Evolutionary conservation across 2,329 filamentous ascomycete genomes (phyloP).

Genomic region (Botrytis byssoidea): DNA sequence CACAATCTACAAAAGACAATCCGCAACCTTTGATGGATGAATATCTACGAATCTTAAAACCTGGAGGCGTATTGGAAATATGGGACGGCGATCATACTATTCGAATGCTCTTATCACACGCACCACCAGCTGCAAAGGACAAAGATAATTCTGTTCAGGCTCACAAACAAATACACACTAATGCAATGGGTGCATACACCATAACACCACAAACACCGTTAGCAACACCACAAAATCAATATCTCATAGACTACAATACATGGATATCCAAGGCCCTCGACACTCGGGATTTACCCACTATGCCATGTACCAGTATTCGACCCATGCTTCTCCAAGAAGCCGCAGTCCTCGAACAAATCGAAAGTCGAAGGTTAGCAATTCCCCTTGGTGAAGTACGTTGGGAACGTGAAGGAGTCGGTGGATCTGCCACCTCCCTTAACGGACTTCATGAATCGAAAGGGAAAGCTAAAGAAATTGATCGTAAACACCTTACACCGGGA

Average conservation of each 20-base stretch:
- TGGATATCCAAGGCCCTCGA: slow-evolving; percentile 80
- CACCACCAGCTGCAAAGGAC: slow-evolving; percentile 47
- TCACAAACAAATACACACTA: slow-evolving; percentile 62
- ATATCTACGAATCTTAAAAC: slow-evolving; percentile 70
- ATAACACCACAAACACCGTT: slow-evolving; percentile 83
- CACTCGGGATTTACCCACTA: slow-evolving; percentile 63
- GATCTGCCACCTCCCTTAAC: slow-evolving; percentile 59
- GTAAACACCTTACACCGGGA: slow-evolving; percentile 46
- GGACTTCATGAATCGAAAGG: slow-evolving; percentile 45
- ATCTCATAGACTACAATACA: slow-evolving; percentile 75
- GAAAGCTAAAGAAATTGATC: slow-evolving; percentile 35
- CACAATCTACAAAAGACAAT: slow-evolving; percentile 51
- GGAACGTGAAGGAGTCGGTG: slow-evolving; percentile 74
- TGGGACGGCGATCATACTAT: slow-evolving; percentile 89
- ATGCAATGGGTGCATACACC: slow-evolving; percentile 74
- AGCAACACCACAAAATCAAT: slow-evolving; percentile 76
- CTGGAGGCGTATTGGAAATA: slow-evolving; percentile 77
- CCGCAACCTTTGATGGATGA: slow-evolving; percentile 64
- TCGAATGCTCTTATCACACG: slow-evolving; percentile 77
- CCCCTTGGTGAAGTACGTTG: slow-evolving; percentile 81
- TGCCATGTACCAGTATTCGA: slow-evolving; percentile 76
- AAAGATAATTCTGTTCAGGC: slow-evolving; percentile 47
- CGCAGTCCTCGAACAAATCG: slow-evolving; percentile 66
- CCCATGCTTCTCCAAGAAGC: slow-evolving; percentile 80
- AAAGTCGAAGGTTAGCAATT: slow-evolving; percentile 77